phyloP scores from a whole-genome alignment of 2,329 filamentous ascomycete genomes.

The Bipolaris oryzae region DNA sequence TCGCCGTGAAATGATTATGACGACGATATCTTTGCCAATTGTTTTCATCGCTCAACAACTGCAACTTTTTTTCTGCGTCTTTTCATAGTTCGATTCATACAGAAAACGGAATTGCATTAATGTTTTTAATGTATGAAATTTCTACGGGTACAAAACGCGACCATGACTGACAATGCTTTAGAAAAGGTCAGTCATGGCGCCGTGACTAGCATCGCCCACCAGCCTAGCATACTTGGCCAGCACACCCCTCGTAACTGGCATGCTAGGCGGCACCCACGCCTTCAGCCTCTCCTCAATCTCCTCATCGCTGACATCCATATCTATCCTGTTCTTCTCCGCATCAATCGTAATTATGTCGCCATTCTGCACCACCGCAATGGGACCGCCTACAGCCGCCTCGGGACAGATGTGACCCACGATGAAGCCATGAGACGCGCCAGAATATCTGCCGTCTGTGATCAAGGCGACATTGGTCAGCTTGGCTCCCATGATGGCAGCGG shows the following conservation, averaged over 20 bases:
- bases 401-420: constrained; percentile 93
- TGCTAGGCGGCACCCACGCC: constrained; percentile 73
- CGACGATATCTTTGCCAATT: background rate
- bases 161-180: constrained; percentile 28
- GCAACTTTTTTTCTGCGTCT: background rate
- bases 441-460: constrained; percentile 90
- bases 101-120: background rate
- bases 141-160: background rate
- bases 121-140: background rate
- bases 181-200: constrained; percentile 84
- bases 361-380: constrained; percentile 80
- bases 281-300: constrained; percentile 70
- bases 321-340: constrained; percentile 73
- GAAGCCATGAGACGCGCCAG: constrained; percentile 86
- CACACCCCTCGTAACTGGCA: constrained; percentile 78
- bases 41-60: background rate
- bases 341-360: constrained; percentile 88
- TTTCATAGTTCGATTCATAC: background rate
- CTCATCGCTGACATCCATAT: constrained; percentile 73
- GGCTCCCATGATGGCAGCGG: constrained; percentile 90
- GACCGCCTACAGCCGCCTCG: constrained; percentile 86
- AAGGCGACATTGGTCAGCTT: constrained; percentile 85
- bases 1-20: background rate
- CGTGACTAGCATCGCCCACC: constrained; percentile 90
- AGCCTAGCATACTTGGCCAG: constrained; percentile 88